Base-by-base conservation (phyloP, 1,284 basidiomycete species). In the Trametes pubescens region DNA sequence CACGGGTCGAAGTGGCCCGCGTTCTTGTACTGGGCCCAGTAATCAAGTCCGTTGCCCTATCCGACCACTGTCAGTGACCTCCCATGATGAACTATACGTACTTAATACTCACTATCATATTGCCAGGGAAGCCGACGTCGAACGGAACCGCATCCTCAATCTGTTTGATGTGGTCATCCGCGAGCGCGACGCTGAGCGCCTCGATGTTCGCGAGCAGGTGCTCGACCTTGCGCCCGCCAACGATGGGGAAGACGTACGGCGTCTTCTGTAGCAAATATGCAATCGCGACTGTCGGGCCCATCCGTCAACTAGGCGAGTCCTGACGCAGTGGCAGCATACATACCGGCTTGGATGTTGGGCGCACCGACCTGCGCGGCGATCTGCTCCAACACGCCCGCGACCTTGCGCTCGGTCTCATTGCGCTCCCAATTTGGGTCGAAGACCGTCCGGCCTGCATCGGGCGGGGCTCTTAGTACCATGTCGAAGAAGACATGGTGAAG, bases 211-310 rank as follows among this genome's bases (percentile, higher is more conserved):
- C 75, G 16, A 74, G 37, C 0, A 86, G 70, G n/a, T 86, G 82
- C 56, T 83, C 80, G 51, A 82, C 73, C 67, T 84, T 85, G 52
- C 84, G 77, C 0, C 82, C 82, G 0, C 84, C 84, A 22, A 53
- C 16, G 22, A 53, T 37, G 34, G 51, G 51, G 51, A 40, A 53
- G 32, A 53, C 51, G 51, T 53, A 53, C n/a, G 51, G 51, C 51
- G 22, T 32, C 37, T 53, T 53, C 35, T 53, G 51, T 35, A 53
- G 24, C 84, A 65, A 37, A 60, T 65, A 29, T 51, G 65, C 54
- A 26, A 56, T 46, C 13, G 54, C 54, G 16, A 56, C 54, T 56
- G n/a, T 18, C 14, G 22, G 21, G 9, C 6, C 18, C 14, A 3
- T 43, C 16, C 40, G 16, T 43, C 16, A 43, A n/a, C 40, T 13